Evolutionary conservation across 768 basidiomycete species (phyloP).

Genomic region (Suillus placidus): DNA sequence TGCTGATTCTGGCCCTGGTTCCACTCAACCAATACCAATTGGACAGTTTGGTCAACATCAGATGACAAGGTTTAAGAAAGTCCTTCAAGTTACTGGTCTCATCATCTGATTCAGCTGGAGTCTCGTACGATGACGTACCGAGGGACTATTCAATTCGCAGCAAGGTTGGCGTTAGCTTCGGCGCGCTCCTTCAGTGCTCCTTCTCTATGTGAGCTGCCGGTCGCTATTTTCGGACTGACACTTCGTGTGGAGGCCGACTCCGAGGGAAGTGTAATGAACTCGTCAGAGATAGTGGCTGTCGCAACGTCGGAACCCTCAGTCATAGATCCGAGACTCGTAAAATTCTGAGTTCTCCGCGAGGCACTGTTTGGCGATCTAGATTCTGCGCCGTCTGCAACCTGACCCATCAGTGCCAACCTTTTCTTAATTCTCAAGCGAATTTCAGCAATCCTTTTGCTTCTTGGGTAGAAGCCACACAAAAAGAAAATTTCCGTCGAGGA

Average conservation of each 20-base stretch:
- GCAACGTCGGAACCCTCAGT: neutral
- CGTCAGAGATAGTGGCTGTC: neutral
- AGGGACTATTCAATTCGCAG: neutral
- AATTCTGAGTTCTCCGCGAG: neutral
- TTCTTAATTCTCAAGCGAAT: neutral
- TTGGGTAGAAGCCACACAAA: constrained; percentile 1
- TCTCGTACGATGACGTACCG: neutral
- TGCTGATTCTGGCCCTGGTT: neutral
- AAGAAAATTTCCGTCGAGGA: neutral
- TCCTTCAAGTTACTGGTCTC: neutral
- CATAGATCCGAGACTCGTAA: neutral
- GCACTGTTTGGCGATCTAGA: neutral
- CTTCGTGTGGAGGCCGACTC: neutral
- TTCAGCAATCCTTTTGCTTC: neutral
- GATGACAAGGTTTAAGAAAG: neutral
- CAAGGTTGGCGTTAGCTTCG: neutral
- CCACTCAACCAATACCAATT: neutral
- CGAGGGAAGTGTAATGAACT: neutral
- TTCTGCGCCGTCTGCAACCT: neutral
- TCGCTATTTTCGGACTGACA: neutral
- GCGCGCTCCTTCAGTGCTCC: constrained; percentile 4
- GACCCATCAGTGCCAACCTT: neutral
- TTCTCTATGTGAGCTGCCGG: neutral
- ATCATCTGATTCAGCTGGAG: neutral
- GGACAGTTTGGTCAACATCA: neutral